These are phyloP conservation scores for Lactuca sativa DNA, from an alignment of 129 eudicot genomes.

Conservation along the genomic window DNA sequence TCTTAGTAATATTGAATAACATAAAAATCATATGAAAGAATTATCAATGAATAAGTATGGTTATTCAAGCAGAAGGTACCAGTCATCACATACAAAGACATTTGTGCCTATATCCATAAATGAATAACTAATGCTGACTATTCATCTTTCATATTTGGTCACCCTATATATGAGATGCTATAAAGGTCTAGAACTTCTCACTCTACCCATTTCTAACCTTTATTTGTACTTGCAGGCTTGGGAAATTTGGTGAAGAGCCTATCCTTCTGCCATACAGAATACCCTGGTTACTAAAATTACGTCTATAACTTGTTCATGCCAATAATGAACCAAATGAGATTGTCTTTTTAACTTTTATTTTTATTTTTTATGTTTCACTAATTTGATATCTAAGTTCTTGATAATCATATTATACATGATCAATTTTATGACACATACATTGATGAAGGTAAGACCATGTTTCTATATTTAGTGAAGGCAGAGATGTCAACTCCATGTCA, in stretches of 20 bases:
- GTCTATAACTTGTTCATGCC: conserved; percentile 85
- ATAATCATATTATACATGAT: neutral
- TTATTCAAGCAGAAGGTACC: conserved; percentile 59
- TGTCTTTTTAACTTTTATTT: neutral
- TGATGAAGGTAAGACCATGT: conserved; percentile 68
- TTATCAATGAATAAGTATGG: conserved; percentile 41
- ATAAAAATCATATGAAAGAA: conserved; percentile 43
- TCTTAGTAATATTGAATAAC: conserved; percentile 54
- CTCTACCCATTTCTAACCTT: neutral
- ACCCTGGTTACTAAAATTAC: conserved; percentile 76
- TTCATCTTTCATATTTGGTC: conserved; percentile 65
- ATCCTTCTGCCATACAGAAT: conserved; percentile 87
- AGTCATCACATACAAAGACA: conserved; percentile 57
- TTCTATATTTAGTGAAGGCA: conserved; percentile 56
- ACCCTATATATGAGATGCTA: conserved; percentile 76
- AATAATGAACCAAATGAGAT: conserved; percentile 62
- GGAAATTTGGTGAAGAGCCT: conserved; percentile 90
- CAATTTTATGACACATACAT: conserved; percentile 53
- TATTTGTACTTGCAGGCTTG: conserved; percentile 62
- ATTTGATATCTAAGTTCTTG: too few relatives aligned
- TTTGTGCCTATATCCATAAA: conserved; percentile 57
- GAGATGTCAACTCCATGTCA: conserved; percentile 73
- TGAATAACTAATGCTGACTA: conserved; percentile 80
- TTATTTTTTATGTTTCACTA: neutral
- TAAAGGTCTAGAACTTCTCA: conserved; percentile 48